A percentile compares a stretch with the other conserved stretches of the same genome.
Conservation (phyloP, 1,284 basidiomycete species). For the Rhizopogon hawkerae region DNA sequence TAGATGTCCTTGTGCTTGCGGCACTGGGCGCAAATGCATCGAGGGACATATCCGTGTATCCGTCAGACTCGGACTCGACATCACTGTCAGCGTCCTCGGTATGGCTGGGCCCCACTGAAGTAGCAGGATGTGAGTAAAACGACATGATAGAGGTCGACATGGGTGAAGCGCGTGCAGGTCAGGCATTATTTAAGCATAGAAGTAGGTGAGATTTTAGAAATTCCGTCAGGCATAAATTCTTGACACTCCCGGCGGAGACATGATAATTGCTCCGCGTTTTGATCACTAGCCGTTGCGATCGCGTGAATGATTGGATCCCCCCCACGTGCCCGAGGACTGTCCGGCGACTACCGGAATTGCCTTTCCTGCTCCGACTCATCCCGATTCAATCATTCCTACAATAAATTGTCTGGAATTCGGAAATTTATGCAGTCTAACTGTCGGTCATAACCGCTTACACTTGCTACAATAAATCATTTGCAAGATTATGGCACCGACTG, state of each 20-base stretch:
- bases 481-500: neutral
- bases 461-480: neutral
- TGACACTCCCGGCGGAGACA: constrained; percentile 24
- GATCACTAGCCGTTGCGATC: constrained; percentile 20
- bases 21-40: constrained; percentile 33
- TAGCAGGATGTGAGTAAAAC: constrained; percentile 12
- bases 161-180: constrained; percentile 4
- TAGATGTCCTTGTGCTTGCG: constrained; percentile 43
- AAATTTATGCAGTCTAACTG: neutral
- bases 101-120: constrained; percentile 20
- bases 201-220: constrained; percentile 4
- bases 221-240: constrained; percentile 23
- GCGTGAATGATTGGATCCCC: constrained; percentile 19
- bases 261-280: constrained; percentile 25
- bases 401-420: neutral
- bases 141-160: constrained; percentile 19
- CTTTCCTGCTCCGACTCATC: constrained; percentile 1
- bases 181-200: constrained; percentile 6
- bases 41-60: constrained; percentile 29
- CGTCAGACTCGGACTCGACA: constrained; percentile 27
- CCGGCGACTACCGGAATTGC: constrained; percentile 1
- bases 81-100: constrained; percentile 27
- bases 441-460: neutral
- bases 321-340: constrained; percentile 19
- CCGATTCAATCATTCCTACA: neutral